Conservation (phyloP, 2,329 filamentous ascomycete genomes). For the Arthrobotrys iridis region DNA sequence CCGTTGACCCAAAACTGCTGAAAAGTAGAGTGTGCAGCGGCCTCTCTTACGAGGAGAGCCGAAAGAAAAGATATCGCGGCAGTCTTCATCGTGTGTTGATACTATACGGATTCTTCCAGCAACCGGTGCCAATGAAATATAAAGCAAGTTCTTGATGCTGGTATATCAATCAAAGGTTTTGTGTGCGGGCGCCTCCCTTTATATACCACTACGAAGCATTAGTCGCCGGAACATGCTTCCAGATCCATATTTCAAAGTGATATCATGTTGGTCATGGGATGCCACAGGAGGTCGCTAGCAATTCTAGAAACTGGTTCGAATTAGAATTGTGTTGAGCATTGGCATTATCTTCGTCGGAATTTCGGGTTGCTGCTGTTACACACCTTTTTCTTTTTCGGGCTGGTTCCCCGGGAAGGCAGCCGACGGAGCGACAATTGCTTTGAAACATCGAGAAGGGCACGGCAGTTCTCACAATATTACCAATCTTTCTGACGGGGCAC, state of each 20-base stretch:
- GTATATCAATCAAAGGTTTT: no score
- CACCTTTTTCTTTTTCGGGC: conserved; percentile 21
- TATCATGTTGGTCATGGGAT: conserved; percentile 14
- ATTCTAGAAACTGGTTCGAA: not conserved
- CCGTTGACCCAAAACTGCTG: conserved; percentile 66
- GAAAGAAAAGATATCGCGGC: conserved; percentile 1
- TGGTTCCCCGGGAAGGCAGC: conserved; percentile 46
- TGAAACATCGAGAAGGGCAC: not conserved
- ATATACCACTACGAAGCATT: not conserved
- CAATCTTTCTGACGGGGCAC: not conserved
- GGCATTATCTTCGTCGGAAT: conserved; percentile 22
- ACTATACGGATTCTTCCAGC: conserved; percentile 32
- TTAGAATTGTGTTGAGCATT: conserved; percentile 18
- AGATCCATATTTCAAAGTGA: not conserved
- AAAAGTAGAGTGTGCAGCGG: conserved; percentile 66
- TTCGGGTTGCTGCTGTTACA: conserved; percentile 32
- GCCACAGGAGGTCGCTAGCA: not conserved
- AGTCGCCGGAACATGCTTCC: not conserved
- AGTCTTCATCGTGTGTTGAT: conserved; percentile 30
- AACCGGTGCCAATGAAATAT: conserved; percentile 1
- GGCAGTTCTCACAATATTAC: conserved; percentile 6
- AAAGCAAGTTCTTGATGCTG: not conserved
- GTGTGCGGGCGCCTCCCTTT: not conserved
- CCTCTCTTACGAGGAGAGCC: conserved; percentile 59
- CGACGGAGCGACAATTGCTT: conserved; percentile 32